A percentile compares a stretch with the other conserved stretches of the same genome.
These are phyloP conservation scores for Cryphonectria carpinicola DNA, from an alignment of 2,329 filamentous ascomycete species.

Conservation along the genomic window DNA sequence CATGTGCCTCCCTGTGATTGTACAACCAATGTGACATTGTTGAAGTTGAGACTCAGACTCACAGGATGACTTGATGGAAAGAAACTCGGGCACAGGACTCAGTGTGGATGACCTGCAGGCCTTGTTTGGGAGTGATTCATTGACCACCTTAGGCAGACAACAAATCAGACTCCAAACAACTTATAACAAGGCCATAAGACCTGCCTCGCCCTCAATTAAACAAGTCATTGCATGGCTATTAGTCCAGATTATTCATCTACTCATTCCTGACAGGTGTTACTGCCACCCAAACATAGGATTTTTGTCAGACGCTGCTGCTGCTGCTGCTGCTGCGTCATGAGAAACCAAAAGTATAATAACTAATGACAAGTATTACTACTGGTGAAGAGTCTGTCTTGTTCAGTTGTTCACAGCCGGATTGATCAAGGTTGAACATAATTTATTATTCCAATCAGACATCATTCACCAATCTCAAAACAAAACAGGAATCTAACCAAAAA, in stretches of 20 bases:
- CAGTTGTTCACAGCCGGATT: conserved; percentile 21
- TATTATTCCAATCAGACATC: background rate
- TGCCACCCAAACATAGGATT: background rate
- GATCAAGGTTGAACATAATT: conserved; percentile 17
- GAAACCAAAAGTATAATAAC: background rate
- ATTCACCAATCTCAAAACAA: background rate
- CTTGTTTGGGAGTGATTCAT: background rate
- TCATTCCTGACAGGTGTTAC: background rate
- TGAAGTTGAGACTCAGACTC: background rate
- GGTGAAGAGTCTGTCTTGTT: background rate
- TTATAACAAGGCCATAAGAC: background rate
- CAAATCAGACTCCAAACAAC: background rate
- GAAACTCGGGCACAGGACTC: background rate
- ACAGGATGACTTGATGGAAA: too few relatives aligned
- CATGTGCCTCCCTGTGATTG: background rate
- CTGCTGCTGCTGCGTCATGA: background rate
- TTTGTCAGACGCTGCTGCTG: background rate
- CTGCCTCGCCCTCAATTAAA: background rate
- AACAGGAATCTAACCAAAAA: background rate
- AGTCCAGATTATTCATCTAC: background rate
- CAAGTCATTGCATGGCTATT: background rate
- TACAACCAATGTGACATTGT: background rate
- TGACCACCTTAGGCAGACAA: background rate
- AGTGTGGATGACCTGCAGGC: background rate
- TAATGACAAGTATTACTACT: background rate